Evolutionary conservation across 345 rosid genomes (phyloP).

Genomic region (Moricandia moricandioides): DNA sequence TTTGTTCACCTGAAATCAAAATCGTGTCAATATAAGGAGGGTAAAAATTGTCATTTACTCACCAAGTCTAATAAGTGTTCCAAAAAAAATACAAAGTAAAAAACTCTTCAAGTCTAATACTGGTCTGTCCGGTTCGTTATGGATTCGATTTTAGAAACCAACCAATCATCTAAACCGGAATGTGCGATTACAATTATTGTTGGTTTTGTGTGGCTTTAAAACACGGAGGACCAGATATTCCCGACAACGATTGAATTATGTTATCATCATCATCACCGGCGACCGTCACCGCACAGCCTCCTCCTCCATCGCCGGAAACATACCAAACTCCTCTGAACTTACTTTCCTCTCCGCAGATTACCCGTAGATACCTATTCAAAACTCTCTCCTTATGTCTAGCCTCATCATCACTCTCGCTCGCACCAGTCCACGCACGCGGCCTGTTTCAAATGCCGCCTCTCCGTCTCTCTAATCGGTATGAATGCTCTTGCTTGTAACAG

Average conservation of each 20-base stretch:
- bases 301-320: conserved; percentile 31
- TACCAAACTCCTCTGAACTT: conserved; percentile 4
- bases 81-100: too few species aligned
- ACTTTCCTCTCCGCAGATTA: conserved; percentile 27
- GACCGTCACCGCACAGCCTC: conserved; percentile 18
- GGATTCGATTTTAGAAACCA: background rate
- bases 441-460: conserved; percentile 75
- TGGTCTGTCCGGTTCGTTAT: background rate
- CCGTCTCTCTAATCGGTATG: conserved; percentile 56
- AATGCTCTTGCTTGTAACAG: background rate
- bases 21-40: too few species aligned
- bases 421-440: conserved; percentile 52
- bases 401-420: conserved; percentile 33
- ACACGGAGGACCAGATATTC: conserved; percentile 5
- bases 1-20: too few species aligned
- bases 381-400: conserved; percentile 47
- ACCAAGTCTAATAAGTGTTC: background rate
- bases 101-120: background rate
- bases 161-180: conserved; percentile 30
- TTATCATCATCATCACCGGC: conserved; percentile 29
- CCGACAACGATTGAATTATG: conserved; percentile 15
- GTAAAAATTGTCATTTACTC: background rate
- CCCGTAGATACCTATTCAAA: conserved; percentile 49
- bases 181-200: background rate
- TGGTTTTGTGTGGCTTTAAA: background rate